A percentile compares a stretch with the other conserved stretches of the same genome.
Conservation (phyloP, 2,329 filamentous ascomycete species). For the Gremmenia infestans region DNA sequence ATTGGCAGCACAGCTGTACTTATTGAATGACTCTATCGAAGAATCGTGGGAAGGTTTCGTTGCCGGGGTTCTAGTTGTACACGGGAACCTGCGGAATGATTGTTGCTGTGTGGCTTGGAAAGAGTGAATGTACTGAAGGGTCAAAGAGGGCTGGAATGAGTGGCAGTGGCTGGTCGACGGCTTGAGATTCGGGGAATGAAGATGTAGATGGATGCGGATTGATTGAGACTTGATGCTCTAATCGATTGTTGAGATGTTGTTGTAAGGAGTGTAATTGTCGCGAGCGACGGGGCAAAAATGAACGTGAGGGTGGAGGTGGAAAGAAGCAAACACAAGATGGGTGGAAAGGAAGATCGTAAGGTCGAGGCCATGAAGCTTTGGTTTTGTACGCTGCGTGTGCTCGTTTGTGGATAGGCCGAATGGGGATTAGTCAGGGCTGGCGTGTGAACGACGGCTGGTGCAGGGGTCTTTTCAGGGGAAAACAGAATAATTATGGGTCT, state of each 20-base stretch:
- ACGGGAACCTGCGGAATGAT: too few species aligned
- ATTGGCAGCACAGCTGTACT: conserved; percentile 31
- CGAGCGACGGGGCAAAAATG: conserved; percentile 12
- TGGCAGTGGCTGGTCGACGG: background rate
- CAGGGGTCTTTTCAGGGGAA: too few species aligned
- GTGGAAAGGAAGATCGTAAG: background rate
- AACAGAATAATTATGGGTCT: too few species aligned
- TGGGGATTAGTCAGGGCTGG: too few species aligned
- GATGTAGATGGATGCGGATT: background rate
- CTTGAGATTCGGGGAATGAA: background rate
- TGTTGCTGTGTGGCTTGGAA: background rate
- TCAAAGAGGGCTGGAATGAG: conserved; percentile 6
- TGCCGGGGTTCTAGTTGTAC: background rate
- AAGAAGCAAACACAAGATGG: background rate
- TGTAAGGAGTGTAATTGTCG: conserved; percentile 18
- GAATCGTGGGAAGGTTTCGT: conserved; percentile 9
- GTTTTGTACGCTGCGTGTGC: background rate
- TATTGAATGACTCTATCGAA: conserved; percentile 24
- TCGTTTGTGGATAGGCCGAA: too few species aligned
- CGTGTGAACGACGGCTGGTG: too few species aligned
- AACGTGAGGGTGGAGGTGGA: conserved; percentile 4
- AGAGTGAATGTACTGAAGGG: background rate
- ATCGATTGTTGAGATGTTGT: background rate
- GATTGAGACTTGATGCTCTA: too few species aligned
- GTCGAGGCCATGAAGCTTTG: background rate